phyloP scores from a whole-genome alignment of 2,329 filamentous ascomycete genomes.

The Aspergillus aculeatinus region DNA sequence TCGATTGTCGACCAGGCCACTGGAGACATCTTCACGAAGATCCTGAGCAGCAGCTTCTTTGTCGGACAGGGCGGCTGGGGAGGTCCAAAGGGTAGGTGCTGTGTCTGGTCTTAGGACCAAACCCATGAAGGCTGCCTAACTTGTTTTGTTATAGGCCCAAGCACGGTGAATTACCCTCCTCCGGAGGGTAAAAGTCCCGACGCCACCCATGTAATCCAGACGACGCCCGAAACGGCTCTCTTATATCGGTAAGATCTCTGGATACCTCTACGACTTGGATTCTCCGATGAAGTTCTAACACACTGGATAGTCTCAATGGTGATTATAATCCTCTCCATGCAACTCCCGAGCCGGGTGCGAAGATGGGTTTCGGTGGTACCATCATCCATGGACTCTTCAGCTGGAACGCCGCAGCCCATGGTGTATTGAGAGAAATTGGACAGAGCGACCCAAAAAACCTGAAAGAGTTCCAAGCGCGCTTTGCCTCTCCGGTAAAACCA shows the following conservation, averaged over 20 bases:
- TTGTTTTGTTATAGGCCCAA: slow-evolving; percentile 50
- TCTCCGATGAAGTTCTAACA: background rate
- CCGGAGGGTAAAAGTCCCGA: slow-evolving; percentile 72
- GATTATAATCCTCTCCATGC: slow-evolving; percentile 95
- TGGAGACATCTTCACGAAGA: slow-evolving; percentile 70
- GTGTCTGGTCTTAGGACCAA: background rate
- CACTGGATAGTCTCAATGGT: slow-evolving; percentile 67
- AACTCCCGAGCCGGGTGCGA: slow-evolving; percentile 75
- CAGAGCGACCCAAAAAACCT: slow-evolving; percentile 77
- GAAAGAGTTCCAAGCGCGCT: slow-evolving; percentile 84
- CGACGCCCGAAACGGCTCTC: slow-evolving; percentile 68
- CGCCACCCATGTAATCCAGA: slow-evolving; percentile 67
- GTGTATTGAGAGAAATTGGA: slow-evolving; percentile 70
- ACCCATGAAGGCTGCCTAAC: background rate
- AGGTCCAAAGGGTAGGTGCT: slow-evolving; percentile 73
- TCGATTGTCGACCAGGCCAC: slow-evolving; percentile 68
- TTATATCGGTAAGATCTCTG: slow-evolving; percentile 61
- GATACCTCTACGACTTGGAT: background rate
- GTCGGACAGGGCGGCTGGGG: slow-evolving; percentile 82
- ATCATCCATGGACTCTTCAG: slow-evolving; percentile 89
- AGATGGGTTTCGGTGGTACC: slow-evolving; percentile 87
- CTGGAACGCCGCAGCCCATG: slow-evolving; percentile 78
- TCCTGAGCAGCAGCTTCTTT: slow-evolving; percentile 72
- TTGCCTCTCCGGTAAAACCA: slow-evolving; percentile 79
- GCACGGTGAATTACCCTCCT: slow-evolving; percentile 73